These are phyloP conservation scores for Xylariaceae sp. DNA, from an alignment of 2,329 filamentous ascomycete species.

Conservation along the genomic window DNA sequence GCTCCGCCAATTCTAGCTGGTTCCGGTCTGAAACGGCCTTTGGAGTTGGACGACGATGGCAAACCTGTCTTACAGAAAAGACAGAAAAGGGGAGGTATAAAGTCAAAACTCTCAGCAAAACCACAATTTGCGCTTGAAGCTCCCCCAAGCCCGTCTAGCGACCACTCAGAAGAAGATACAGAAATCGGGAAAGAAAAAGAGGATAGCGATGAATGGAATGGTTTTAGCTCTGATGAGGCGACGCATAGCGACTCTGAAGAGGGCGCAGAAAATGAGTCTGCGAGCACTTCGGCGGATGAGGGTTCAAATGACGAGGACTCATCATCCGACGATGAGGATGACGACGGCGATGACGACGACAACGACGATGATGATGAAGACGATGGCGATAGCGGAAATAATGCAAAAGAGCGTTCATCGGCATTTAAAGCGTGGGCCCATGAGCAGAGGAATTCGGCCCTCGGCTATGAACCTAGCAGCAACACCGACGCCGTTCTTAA, in stretches of 20 bases:
- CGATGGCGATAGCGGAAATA: constrained; percentile 32
- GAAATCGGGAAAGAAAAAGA: constrained; percentile 16
- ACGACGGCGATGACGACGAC: constrained; percentile 33
- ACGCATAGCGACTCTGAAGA: constrained; percentile 27
- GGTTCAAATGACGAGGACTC: constrained; percentile 27
- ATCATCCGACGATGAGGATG: constrained; percentile 34
- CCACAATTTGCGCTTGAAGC: constrained; percentile 26
- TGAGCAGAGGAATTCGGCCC: constrained; percentile 75
- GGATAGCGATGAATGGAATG: constrained; percentile 57
- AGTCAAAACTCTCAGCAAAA: constrained; percentile 49
- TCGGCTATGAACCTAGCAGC: constrained; percentile 58
- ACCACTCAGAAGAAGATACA: constrained; percentile 18
- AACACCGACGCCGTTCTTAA: constrained; percentile 41
- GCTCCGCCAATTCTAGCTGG: constrained; percentile 45
- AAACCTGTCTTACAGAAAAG: constrained; percentile 78
- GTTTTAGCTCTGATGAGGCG: constrained; percentile 52
- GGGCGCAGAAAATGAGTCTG: constrained; percentile 29
- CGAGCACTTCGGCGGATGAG: constrained; percentile 29
- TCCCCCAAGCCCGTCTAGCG: constrained; percentile 23
- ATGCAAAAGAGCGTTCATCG: constrained; percentile 43
- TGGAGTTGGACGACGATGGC: constrained; percentile 75
- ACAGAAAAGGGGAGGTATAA: constrained; percentile 64
- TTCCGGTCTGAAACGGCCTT: constrained; percentile 78
- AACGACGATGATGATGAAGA: constrained; percentile 34
- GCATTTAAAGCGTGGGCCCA: constrained; percentile 95